phyloP scores from a whole-genome alignment of 345 rosid species.

The Kernera saxatilis region DNA sequence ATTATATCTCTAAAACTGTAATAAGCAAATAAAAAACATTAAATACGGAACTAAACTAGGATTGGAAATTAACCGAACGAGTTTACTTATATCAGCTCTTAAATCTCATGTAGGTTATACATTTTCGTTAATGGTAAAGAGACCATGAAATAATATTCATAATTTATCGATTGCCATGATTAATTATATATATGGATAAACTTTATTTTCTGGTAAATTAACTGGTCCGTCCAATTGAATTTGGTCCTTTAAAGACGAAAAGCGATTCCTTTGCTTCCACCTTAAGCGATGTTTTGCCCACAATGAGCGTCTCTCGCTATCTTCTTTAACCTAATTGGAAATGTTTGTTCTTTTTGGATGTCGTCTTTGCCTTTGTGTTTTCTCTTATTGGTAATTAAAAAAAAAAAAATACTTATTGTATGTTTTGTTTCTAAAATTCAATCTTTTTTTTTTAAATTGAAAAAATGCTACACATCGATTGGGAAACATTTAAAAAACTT shows the following conservation, averaged over 20 bases:
- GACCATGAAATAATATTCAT: background rate
- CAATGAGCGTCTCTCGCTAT: slow-evolving; percentile 36
- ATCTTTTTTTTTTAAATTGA: background rate
- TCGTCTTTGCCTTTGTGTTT: slow-evolving; percentile 13
- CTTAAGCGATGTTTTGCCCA: slow-evolving; percentile 56
- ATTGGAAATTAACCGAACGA: background rate
- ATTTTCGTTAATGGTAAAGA: background rate
- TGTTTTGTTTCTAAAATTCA: background rate
- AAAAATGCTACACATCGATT: background rate
- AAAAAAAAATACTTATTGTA: background rate
- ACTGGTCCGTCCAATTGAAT: slow-evolving; percentile 39
- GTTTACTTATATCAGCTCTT: background rate
- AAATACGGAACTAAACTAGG: background rate
- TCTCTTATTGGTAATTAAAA: background rate
- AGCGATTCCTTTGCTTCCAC: slow-evolving; percentile 51
- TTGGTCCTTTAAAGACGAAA: slow-evolving; percentile 37
- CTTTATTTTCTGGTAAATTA: background rate
- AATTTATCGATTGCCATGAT: background rate
- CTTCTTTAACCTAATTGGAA: slow-evolving; percentile 36
- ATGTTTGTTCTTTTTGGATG: slow-evolving; percentile 21
- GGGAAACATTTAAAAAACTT: background rate
- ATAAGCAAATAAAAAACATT: background rate
- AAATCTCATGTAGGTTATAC: background rate
- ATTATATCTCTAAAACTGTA: background rate
- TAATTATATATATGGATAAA: background rate